Evolutionary conservation across 2,329 filamentous ascomycete genomes (phyloP), one percentile per base, ranked within the genome.

Genomic region (Rhynchosporium agropyri): DNA sequence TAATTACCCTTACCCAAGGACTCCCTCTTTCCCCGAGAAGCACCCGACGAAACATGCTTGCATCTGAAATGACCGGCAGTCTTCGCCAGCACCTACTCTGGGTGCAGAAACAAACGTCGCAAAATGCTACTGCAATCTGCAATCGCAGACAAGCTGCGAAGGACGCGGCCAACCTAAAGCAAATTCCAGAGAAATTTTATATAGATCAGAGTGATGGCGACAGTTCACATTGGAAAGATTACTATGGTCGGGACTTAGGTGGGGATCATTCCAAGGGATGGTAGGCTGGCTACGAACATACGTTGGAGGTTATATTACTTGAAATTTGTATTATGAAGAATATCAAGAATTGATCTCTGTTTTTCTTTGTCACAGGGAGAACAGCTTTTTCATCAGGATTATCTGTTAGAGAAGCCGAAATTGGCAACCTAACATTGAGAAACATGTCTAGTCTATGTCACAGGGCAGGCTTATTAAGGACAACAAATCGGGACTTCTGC

Each of bases 31-130:
- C 94, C 4, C 95, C 95, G 3, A 87, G 92, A 63, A 97, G 94
- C 0, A 97, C 93, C 0, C 86, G 95, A 58, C 86, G 93, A 65
- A 96, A 97, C 77, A 98, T 99, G 95, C 84, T 99, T 62, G 89
- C 91, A 9, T 96, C 91, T 0, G 95, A 99, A 79, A 81, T 98
- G 60, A 97, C 94, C 2, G 92, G 96, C 75, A 96, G 91, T 28
- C 86, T 99, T 3, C 87, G 95, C 29, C 90, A 92, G 69, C 91
- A 97, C 71, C 87, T 99, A 13, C 84, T 98, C 15, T 96, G 92
- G 90, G 95, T 98, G 76, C 89, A 95, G 59, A 91, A 96, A 74
- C 93, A 97, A 74, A 96, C 95, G 83, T 92, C 91, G 64, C 89
- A 90, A 40, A 94, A 92, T 7, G 90, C 89, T 71, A 93, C 94